Base-by-base conservation (phyloP, 306 rosid species). In the Spatholobus suberectus region DNA sequence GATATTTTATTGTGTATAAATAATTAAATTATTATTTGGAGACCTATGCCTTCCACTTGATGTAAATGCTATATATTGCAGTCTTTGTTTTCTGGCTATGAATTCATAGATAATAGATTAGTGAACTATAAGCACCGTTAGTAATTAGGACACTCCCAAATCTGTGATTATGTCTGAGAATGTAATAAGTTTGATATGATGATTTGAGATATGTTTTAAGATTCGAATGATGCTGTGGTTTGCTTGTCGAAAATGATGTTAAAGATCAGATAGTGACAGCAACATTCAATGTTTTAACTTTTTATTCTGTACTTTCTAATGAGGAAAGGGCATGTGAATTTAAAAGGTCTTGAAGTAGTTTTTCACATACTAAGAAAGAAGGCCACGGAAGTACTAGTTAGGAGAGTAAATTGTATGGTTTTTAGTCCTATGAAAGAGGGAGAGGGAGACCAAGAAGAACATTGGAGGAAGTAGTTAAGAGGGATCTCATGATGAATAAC, bases 281-380 rank as follows among this genome's bases (percentile, higher is more conserved):
- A 12, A 72, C 49, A 66, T 77, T 79, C 29, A 55, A 58, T 70
- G 43, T 18, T 71, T 66, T 32, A 6, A 54, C 23, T 13, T 29
- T 63, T 63, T 0, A 32, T 67, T 66, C 2, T 62, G 24, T 76
- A 46, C 63, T 40, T 70, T 72, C 71, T 68, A 29, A 46, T 21
- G 73, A 74, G 63, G 58, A 34, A 37, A 8, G 41, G 41, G 71
- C 23, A 46, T 70, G 77, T 32, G 66, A 43, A 70, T 75, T 46
- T 70, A n/a, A 66, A 65, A 70, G 54, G 57, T 75, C 76, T 79
- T 75, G 61, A 69, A 58, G 37, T 82, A 38, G 87, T 65, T 76
- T 69, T 70, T 61, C 68, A 27, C 0, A 4, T 61, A 59, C 35
- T 58, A 24, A n/a, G n/a, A n/a, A n/a, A 59, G 67, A 26, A 43